phyloP scores from a whole-genome alignment of 2,329 filamentous ascomycete species.

The Penicillium sclerotiorum region DNA sequence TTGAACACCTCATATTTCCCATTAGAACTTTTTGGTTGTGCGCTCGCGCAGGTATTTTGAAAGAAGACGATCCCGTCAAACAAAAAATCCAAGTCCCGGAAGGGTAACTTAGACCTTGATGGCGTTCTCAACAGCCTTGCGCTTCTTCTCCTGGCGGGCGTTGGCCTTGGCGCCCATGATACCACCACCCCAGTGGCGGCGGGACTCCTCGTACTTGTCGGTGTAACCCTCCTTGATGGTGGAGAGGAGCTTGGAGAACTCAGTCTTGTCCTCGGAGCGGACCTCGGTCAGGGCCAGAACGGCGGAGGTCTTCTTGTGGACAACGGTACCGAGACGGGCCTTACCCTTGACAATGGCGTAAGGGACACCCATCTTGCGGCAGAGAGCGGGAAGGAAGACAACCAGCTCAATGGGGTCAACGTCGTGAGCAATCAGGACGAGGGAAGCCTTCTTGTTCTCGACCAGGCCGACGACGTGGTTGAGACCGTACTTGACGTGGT shows the following conservation, averaged over 20 bases:
- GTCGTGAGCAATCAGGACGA: constrained; percentile 98
- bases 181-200: constrained; percentile 97
- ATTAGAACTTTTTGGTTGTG: constrained; percentile 26
- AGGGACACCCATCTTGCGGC: constrained; percentile 99
- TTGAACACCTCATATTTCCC: constrained; percentile 27
- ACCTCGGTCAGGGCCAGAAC: constrained; percentile 96
- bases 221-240: constrained; percentile 98
- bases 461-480: constrained; percentile 98
- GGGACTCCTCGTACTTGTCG: constrained; percentile 89
- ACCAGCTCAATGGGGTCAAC: constrained; percentile 99
- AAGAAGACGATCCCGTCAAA: constrained; percentile 29
- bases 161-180: constrained; percentile 98
- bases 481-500: constrained; percentile 98
- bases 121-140: constrained; percentile 89
- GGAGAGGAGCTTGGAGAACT: constrained; percentile 94
- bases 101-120: constrained; percentile 84
- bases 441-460: constrained; percentile 99
- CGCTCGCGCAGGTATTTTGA: constrained; percentile 26
- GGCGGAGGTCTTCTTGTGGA: constrained; percentile 99
- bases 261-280: constrained; percentile 95
- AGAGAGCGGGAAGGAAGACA: constrained; percentile 97
- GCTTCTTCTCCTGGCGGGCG: constrained; percentile 76
- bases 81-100: constrained; percentile 24
- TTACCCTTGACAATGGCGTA: constrained; percentile 99
- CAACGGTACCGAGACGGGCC: constrained; percentile 96